phyloP scores from a whole-genome alignment of 129 eudicot genomes.

The Chrysanthemum lavandulifolium region DNA sequence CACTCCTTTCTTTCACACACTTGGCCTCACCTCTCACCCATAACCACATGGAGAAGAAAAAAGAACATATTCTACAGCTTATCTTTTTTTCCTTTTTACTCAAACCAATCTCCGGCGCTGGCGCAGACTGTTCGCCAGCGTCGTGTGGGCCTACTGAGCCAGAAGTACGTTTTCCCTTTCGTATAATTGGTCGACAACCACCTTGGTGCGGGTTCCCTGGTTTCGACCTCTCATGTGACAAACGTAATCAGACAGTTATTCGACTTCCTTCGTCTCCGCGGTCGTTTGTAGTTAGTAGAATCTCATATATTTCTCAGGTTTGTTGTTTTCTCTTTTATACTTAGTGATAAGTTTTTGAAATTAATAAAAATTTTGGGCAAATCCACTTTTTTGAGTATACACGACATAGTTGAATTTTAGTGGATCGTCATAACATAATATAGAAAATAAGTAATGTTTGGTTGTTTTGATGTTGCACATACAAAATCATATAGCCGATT shows the following conservation, averaged over 20 bases:
- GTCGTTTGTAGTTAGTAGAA: constrained; percentile 35
- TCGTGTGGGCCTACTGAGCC: constrained; percentile 37
- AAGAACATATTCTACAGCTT: constrained; percentile 6
- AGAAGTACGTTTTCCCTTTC: constrained; percentile 58
- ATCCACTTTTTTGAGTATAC: no score
- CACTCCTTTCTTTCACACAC: no score
- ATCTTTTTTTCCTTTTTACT: constrained; percentile 15
- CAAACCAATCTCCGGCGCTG: constrained; percentile 6
- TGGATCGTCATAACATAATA: no score
- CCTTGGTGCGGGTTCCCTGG: constrained; percentile 55
- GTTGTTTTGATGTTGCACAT: no score
- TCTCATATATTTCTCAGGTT: constrained; percentile 39
- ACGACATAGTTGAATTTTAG: no score
- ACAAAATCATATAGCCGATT: no score
- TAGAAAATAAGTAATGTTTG: no score
- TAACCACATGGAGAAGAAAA: constrained; percentile 12
- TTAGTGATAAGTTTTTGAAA: no score
- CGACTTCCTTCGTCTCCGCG: constrained; percentile 44
- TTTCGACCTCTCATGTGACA: constrained; percentile 52
- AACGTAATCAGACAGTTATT: constrained; percentile 31
- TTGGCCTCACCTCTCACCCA: no score
- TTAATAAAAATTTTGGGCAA: no score
- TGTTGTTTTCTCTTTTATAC: not conserved
- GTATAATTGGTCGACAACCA: constrained; percentile 34
- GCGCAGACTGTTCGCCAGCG: constrained; percentile 24